These are phyloP conservation scores for Fusarium mangiferae DNA, from an alignment of 2,329 filamentous ascomycete species.

Conservation along the genomic window DNA sequence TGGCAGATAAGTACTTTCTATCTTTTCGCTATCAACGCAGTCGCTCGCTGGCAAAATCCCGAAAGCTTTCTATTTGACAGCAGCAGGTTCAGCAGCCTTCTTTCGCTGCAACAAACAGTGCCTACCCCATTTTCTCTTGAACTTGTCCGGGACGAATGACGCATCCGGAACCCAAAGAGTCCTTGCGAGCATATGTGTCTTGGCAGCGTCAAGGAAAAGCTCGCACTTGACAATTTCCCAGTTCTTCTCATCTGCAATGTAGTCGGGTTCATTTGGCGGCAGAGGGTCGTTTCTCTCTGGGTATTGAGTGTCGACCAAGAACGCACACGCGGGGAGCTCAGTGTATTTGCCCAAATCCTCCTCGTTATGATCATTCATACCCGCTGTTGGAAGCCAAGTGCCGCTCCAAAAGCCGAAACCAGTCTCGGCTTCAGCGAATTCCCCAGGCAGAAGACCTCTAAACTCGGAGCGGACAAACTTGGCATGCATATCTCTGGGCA, in stretches of 20 bases:
- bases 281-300: conserved; percentile 61
- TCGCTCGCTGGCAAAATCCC: background rate
- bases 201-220: conserved; percentile 81
- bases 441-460: conserved; percentile 85
- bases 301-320: conserved; percentile 89
- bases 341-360: conserved; percentile 91
- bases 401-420: conserved; percentile 81
- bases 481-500: conserved; percentile 83
- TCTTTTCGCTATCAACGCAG: background rate
- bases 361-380: conserved; percentile 91
- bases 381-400: conserved; percentile 82
- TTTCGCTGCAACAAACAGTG: conserved; percentile 84
- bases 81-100: conserved; percentile 5
- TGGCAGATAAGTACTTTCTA: conserved; percentile 5
- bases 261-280: conserved; percentile 81
- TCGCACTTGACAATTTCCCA: conserved; percentile 84
- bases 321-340: conserved; percentile 78
- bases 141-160: conserved; percentile 73
- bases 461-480: conserved; percentile 96
- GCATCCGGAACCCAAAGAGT: conserved; percentile 84
- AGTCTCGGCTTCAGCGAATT: conserved; percentile 80
- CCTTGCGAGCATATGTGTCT: conserved; percentile 78
- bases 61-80: background rate
- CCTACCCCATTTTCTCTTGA: conserved; percentile 82
- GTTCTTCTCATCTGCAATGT: conserved; percentile 74